A percentile compares a stretch with the other conserved stretches of the same genome.
Conservation (phyloP, 129 eudicot species). For the Heracleum sosnowskyi region DNA sequence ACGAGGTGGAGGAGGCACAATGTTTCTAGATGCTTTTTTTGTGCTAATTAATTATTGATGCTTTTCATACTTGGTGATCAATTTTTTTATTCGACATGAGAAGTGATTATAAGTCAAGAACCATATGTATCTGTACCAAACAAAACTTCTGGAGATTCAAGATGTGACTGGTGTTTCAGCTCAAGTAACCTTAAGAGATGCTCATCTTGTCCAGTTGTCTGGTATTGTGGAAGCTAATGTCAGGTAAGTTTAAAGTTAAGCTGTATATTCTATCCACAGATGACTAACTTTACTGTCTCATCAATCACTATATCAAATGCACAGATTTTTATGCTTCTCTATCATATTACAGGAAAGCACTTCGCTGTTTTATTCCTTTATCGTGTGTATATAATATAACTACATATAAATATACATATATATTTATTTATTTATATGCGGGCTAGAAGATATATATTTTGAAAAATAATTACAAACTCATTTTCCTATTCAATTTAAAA, state of each 20-base stretch:
- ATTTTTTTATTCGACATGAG: constrained; percentile 36
- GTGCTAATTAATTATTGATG: background rate
- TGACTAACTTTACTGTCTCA: background rate
- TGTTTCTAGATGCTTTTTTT: background rate
- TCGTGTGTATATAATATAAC: too few relatives aligned
- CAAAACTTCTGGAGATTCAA: constrained; percentile 36
- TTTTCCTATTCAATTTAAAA: background rate
- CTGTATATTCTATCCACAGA: background rate
- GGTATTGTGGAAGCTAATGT: constrained; percentile 76
- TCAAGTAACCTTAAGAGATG: constrained; percentile 64
- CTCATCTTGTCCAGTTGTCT: constrained; percentile 80
- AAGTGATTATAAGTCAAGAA: constrained; percentile 59
- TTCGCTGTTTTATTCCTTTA: background rate
- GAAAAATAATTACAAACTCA: background rate
- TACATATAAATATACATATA: background rate
- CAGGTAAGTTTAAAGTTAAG: constrained; percentile 73
- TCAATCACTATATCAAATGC: background rate
- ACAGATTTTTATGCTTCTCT: background rate
- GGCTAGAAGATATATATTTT: background rate
- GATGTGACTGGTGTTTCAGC: constrained; percentile 78
- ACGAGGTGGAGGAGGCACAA: background rate
- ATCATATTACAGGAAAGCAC: background rate
- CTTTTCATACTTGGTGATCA: background rate
- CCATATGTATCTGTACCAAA: constrained; percentile 86
- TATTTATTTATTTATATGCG: too few relatives aligned